phyloP scores from a whole-genome alignment of 1,139 yeast genomes.

The Arxiozyma heterogenica region DNA sequence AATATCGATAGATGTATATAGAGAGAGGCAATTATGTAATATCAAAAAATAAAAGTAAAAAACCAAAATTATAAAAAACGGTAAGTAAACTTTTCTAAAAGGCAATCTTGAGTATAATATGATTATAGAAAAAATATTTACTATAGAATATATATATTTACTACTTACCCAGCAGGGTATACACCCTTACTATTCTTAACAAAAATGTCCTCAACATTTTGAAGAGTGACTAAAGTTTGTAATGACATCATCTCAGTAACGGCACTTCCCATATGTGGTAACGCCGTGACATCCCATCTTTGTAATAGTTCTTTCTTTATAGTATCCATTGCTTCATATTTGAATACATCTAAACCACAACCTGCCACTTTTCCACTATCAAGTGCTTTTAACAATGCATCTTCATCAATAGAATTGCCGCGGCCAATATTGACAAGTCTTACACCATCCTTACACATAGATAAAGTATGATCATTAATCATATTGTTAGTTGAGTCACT shows the following conservation, averaged over 20 bases:
- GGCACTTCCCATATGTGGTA: constrained; percentile 73
- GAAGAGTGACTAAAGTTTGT: constrained; percentile 39
- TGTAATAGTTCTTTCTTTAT: constrained; percentile 44
- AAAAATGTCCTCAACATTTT: constrained; percentile 40
- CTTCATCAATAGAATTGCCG: constrained; percentile 66
- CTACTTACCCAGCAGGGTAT: constrained; percentile 4
- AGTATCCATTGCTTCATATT: constrained; percentile 45
- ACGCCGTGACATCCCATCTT: constrained; percentile 60
- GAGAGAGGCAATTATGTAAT: not conserved
- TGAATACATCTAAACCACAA: constrained; percentile 78
- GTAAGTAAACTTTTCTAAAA: not conserved
- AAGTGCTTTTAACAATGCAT: constrained; percentile 59
- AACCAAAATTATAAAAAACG: not conserved
- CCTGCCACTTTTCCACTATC: constrained; percentile 56
- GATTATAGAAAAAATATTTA: too few species aligned
- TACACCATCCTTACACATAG: constrained; percentile 42
- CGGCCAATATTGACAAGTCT: constrained; percentile 73
- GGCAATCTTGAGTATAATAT: not conserved
- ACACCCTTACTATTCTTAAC: constrained; percentile 12
- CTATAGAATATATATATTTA: not conserved
- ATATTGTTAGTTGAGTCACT: constrained; percentile 49
- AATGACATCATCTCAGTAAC: constrained; percentile 39
- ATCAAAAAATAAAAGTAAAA: too few species aligned
- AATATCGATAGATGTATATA: too few species aligned
- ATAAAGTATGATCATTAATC: constrained; percentile 42